phyloP scores from a whole-genome alignment of 306 rosid genomes.

The Dryas drummondii region DNA sequence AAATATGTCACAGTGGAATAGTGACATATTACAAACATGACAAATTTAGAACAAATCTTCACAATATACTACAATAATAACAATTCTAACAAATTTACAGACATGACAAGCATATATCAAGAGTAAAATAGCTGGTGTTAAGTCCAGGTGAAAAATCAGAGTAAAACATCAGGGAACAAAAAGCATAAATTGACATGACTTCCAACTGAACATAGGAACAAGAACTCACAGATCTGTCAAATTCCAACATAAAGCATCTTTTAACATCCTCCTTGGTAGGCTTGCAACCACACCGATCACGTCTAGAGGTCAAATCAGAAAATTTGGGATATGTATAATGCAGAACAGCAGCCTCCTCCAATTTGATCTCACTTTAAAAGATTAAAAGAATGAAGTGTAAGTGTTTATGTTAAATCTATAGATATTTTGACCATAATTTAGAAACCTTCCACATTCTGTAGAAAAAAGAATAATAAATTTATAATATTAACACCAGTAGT shows the following conservation, averaged over 20 bases:
- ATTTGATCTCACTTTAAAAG: conserved; percentile 70
- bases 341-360: conserved; percentile 97
- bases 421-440: neutral
- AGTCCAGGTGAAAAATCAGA: neutral
- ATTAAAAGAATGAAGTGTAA: neutral
- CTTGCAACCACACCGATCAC: conserved; percentile 97
- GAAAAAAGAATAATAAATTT: neutral
- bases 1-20: neutral
- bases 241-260: conserved; percentile 99
- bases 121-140: neutral
- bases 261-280: conserved; percentile 93
- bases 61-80: neutral
- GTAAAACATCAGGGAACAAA: neutral
- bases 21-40: too few species aligned
- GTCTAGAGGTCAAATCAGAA: conserved; percentile 95
- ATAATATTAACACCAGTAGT: neutral
- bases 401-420: neutral
- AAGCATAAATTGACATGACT: neutral
- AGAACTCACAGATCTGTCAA: conserved; percentile 89
- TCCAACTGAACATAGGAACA: neutral
- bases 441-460: neutral
- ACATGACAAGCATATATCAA: conserved; percentile 6
- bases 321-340: conserved; percentile 96
- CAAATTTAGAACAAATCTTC: neutral
- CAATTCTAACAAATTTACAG: neutral